Evolutionary conservation across 2,329 filamentous ascomycete species (phyloP), one percentile per base, ranked within the genome.

Genomic region (Neopestalotiopsis sp.): DNA sequence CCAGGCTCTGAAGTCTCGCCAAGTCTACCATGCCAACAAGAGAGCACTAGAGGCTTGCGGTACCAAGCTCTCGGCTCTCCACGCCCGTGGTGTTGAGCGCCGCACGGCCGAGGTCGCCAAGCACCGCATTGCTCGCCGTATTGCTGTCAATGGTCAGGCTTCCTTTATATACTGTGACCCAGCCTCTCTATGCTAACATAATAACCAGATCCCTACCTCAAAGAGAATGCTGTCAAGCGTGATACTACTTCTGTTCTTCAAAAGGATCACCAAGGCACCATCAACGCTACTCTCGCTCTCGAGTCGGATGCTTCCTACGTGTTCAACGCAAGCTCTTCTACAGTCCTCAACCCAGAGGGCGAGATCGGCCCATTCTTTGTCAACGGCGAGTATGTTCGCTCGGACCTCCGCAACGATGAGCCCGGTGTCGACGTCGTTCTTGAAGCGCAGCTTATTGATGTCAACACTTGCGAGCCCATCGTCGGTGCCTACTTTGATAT

Each of bases 331-430:
- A 53, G 32, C 7, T 28, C 38, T 12, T 65, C 32, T 32, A 42
- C 62, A 14, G 77, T 87, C 32, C 78, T 88, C 32, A 84, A 80
- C n/a, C 85, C 85, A 0, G 86, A 88, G 74, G 83, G 84, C 32
- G 87, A 83, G 3, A 80, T 87, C 74, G 86, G 86, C 0, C 87
- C 87, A 30, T 88, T 88, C 78, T 89, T 84, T 70, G 84, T 88
- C 61, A 74, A 79, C n/a, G 87, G 86, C 38, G 86, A 89, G 74
- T 80, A 83, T 65, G 76, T 89, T 68, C 83, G 87, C 34, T 70
- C 79, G 40, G 78, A 89, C 71, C 76, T 89, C 40, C 80, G 78
- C 13, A 85, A 87, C 57, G 77, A 78, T 12, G 80, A 88, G 73
- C 70, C 74, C 9, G 87, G 87, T 61, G 79, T 89, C 34, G 80